Base-by-base conservation (phyloP, 768 basidiomycete genomes). In the Scleroderma citrinum region DNA sequence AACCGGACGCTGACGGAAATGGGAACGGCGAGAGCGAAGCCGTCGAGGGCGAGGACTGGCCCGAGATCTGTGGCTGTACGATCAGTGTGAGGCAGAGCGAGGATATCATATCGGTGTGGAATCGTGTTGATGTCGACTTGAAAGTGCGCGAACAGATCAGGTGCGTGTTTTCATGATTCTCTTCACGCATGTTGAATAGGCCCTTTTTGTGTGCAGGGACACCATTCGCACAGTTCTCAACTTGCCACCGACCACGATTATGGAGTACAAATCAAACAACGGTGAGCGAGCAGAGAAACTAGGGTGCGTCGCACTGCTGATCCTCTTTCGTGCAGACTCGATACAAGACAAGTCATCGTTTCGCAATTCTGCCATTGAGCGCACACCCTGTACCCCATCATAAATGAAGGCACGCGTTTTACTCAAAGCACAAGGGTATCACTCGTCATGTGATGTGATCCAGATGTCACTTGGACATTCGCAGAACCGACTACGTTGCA, bases 231-330 rank as follows among this genome's bases (percentile, higher is more conserved):
- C 70, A 57, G 81, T 91, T 13, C 76, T 97, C 41, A 79, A 82
- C 62, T 74, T 97, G 14, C 85, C 92, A 12, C 60, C 80, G 2
- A 72, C 78, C 17, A 94, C 92, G 1, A 77, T 84, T 52, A 88
- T 95, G 82, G 93, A 97, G 64, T 97, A 96, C 68, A 94, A 95
- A 65, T 87, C 91, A 10, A 95, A 95, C 67, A 92, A 87, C 53
- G 89, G 89, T 86, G 49, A 23, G 34, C 42, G 19, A 26, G 13
- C 23, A 11, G 16, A 24, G 23, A 14, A 21, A 14, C 14, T 26
- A 14, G 21, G 11, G 40, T 29, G 23, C 24, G 13, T 11, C 5
- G 17, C 43, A 17, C 14, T 44, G 19, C 19, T 30, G 7, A 17
- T 14, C n/a, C 29, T 48, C 37, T 17, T 44, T n/a, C n/a, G n/a